These are phyloP conservation scores for Xerocomus potaroensis DNA, from an alignment of 768 basidiomycete species.

Conservation along the genomic window DNA sequence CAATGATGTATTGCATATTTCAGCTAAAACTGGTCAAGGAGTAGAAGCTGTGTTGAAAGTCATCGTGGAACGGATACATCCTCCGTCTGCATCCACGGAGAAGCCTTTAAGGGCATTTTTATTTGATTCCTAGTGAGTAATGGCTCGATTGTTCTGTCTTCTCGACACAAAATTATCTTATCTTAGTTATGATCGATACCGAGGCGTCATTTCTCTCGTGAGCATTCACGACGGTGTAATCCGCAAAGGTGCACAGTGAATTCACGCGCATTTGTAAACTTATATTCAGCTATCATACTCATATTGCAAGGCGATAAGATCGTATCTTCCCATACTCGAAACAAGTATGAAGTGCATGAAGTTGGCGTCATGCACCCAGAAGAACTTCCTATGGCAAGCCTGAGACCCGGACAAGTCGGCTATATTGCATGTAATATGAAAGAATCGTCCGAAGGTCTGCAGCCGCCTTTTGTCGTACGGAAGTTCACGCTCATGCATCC, in stretches of 20 bases:
- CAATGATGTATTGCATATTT: conserved; percentile 70
- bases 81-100: conserved; percentile 55
- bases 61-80: conserved; percentile 80
- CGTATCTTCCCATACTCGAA: conserved; percentile 75
- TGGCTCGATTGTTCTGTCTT: neutral
- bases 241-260: conserved; percentile 59
- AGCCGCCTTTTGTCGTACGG: neutral
- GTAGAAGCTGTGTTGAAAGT: conserved; percentile 74
- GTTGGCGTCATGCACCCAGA: conserved; percentile 89
- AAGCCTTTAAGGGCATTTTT: conserved; percentile 77
- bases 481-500: conserved; percentile 1
- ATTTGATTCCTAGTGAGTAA: conserved; percentile 84
- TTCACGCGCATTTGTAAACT: neutral
- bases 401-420: conserved; percentile 80
- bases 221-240: conserved; percentile 77
- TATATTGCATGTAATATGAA: conserved; percentile 98
- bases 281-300: neutral
- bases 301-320: conserved; percentile 76
- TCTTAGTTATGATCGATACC: conserved; percentile 85
- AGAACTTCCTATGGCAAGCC: conserved; percentile 64
- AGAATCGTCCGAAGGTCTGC: conserved; percentile 82
- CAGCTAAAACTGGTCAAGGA: conserved; percentile 89
- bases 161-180: conserved; percentile 10
- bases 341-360: conserved; percentile 86
- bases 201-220: conserved; percentile 92